A percentile compares a stretch with the other conserved stretches of the same genome.
Conservation (phyloP, 345 rosid genomes). For the Citrus hindsii region DNA sequence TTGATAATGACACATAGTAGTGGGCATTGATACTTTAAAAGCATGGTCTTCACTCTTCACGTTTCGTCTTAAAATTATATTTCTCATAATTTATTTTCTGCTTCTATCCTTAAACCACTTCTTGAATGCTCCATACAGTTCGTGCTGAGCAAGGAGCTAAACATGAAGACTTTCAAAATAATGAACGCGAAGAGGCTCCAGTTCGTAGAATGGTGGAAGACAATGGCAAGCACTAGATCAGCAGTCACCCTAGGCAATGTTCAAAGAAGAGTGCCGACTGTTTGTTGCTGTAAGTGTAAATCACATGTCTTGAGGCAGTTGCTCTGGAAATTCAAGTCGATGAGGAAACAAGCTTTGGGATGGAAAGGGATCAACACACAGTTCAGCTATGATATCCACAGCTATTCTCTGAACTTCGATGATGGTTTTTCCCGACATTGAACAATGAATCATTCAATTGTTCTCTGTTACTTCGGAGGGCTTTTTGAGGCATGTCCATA, state of each 20-base stretch:
- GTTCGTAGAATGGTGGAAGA: constrained; percentile 23
- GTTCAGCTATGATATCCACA: constrained; percentile 33
- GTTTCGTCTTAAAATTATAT: neutral
- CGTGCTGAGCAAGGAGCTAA: neutral
- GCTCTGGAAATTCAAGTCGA: constrained; percentile 21
- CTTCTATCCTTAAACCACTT: neutral
- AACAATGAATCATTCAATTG: neutral
- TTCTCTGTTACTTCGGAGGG: neutral
- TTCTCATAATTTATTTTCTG: neutral
- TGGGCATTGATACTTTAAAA: constrained; percentile 11
- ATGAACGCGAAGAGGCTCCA: constrained; percentile 18
- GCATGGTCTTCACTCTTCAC: neutral
- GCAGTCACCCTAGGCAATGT: constrained; percentile 13
- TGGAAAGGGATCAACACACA: constrained; percentile 13
- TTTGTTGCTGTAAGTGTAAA: constrained; percentile 4
- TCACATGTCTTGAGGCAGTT: constrained; percentile 16
- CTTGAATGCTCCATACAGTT: neutral
- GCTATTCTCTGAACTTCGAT: constrained; percentile 33
- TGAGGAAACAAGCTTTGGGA: constrained; percentile 22
- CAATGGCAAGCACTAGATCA: constrained; percentile 9
- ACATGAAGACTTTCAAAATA: constrained; percentile 14
- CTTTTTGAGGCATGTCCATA: neutral
- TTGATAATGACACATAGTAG: constrained; percentile 3
- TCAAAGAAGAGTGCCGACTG: constrained; percentile 1
- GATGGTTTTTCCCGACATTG: constrained; percentile 16